Percentiles rank a stretch among this genome's conserved stretches.
Evolutionary conservation across 305 asterid genomes (phyloP).

Genomic region (Fraxinus ornus): DNA sequence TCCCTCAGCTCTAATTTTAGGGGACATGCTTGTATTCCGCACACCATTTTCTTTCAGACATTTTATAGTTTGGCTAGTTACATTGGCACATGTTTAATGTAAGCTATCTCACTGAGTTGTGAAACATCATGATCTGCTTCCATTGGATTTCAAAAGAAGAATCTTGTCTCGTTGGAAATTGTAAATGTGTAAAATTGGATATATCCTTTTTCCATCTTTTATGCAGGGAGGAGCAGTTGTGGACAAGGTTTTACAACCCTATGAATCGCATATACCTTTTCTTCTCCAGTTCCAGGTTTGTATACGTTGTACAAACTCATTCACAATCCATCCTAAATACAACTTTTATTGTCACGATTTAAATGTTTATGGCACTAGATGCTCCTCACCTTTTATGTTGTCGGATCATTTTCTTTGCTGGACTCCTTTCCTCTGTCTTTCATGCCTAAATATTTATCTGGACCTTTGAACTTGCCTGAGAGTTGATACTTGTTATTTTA

Average conservation of each 20-base stretch:
- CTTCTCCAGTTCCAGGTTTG: constrained; percentile 93
- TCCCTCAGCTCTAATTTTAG: background rate
- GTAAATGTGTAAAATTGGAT: constrained; percentile 13
- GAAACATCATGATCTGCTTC: background rate
- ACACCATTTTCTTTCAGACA: constrained; percentile 3
- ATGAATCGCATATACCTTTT: constrained; percentile 94
- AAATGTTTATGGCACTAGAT: background rate
- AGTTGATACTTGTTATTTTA: constrained; percentile 4
- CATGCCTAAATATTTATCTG: background rate
- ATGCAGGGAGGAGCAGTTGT: constrained; percentile 77
- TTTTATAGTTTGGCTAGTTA: background rate
- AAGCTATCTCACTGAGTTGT: background rate
- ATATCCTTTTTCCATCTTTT: constrained; percentile 1
- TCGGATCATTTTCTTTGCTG: background rate
- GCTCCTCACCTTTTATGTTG: background rate
- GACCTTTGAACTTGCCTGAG: background rate
- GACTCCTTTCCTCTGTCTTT: background rate
- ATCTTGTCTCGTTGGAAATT: background rate
- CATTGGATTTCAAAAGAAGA: background rate
- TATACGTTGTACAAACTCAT: constrained; percentile 6
- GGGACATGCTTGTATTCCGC: background rate
- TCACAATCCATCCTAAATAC: constrained; percentile 8
- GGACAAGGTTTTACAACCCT: constrained; percentile 76
- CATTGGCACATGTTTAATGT: constrained; percentile 17
- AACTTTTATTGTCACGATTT: constrained; percentile 11